Evolutionary conservation across 176 grass and related monocot species (phyloP), one percentile per base, ranked within the genome.

Genomic region (Oryza officinalis): DNA sequence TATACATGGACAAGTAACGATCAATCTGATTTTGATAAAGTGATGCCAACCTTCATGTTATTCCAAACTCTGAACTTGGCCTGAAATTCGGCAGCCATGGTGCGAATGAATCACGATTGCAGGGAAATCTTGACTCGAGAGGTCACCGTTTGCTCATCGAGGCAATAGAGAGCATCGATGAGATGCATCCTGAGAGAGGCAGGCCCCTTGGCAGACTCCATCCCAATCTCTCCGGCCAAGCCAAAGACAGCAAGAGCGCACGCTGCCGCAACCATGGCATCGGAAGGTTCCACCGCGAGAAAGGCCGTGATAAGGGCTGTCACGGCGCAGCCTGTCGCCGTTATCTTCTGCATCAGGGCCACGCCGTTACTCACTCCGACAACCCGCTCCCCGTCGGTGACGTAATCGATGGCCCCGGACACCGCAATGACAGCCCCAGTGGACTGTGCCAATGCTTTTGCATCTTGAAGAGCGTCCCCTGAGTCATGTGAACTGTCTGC

Each of bases 321-420:
- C 40, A 93, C 88, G 0, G 91, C 82, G 18, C 96, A 98, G 66
- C 95, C 92, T 1, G 87, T 95, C 10, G 92, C 92, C 0, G 92
- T 98, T 33, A 95, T 93, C 76, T 88, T 94, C 84, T 95, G 93
- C 90, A 98, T 89, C 96, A 95, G 81, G 35, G 90, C 18, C 61
- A 95, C 93, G 7, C 96, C 96, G 6, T 98, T 98, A 79, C 47
- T 77, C 22, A 35, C 86, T 5, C 78, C 47, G 3, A 95, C 54
- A 0, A 91, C 84, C 40, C 44, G 74, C 50, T 84, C 52, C 14
- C 92, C 93, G 15, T 98, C 64, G 0, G 96, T 95, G 70, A 95
- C 59, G 20, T 93, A 91, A 88, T 98, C 92, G 43, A 88, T 72
- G 54, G 91, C 90, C 59, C 93, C 91, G 0, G 89, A 95, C 74